A percentile compares a stretch with the other conserved stretches of the same genome.
phyloP scores from a whole-genome alignment of 202 grass and related monocot genomes.

The Bolboschoenoplectus hybrid region DNA sequence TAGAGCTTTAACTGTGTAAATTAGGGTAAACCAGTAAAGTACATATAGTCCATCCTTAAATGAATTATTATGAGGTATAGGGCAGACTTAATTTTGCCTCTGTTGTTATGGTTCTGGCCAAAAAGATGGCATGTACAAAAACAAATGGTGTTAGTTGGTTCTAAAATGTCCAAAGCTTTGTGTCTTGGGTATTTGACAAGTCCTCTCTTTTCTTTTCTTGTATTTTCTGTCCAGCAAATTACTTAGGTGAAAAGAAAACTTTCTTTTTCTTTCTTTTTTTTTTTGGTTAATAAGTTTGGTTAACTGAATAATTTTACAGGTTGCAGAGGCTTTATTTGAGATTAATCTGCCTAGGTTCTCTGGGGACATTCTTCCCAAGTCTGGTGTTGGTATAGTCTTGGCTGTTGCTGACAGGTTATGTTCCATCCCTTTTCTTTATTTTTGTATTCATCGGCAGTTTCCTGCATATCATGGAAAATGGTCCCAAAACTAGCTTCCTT shows the following conservation, averaged over 20 bases:
- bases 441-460: slow-evolving; percentile 3
- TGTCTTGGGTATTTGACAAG: background rate
- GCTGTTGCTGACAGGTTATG: slow-evolving; percentile 79
- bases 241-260: background rate
- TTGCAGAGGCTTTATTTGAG: slow-evolving; percentile 94
- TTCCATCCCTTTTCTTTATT: background rate
- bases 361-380: slow-evolving; percentile 81
- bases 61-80: background rate
- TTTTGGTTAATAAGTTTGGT: slow-evolving; percentile 11
- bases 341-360: slow-evolving; percentile 89
- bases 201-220: slow-evolving; percentile 17
- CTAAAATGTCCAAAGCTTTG: background rate
- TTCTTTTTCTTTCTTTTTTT: background rate
- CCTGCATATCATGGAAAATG: background rate
- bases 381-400: slow-evolving; percentile 86
- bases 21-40: background rate
- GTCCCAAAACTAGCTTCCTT: background rate
- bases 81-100: background rate
- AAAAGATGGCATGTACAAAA: background rate
- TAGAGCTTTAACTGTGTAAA: slow-evolving; percentile 1
- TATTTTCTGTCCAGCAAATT: slow-evolving; percentile 21
- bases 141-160: background rate
- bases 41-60: background rate
- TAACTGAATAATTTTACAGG: slow-evolving; percentile 48
- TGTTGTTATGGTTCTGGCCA: background rate